phyloP scores from a whole-genome alignment of 139 green algal species.

The Haematococcus lacustris region DNA sequence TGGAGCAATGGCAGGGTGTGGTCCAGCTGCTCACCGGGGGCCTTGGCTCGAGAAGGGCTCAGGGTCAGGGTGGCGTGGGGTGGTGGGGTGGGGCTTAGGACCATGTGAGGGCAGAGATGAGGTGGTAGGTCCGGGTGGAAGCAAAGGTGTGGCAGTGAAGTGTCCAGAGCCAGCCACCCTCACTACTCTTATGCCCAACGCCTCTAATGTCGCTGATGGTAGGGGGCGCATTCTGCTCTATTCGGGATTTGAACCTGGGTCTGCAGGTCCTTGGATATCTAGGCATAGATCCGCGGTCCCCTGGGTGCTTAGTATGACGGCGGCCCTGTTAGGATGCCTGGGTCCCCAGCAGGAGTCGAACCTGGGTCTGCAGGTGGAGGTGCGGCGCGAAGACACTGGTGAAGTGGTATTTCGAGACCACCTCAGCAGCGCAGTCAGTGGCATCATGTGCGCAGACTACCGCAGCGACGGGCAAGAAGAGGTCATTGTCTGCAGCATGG shows the following conservation, averaged over 20 bases:
- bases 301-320: too few species aligned
- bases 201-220: too few species aligned
- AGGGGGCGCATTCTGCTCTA: too few species aligned
- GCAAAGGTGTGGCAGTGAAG: neutral
- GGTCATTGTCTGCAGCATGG: conserved; percentile 48
- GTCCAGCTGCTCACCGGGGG: neutral
- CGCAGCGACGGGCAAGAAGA: conserved; percentile 45
- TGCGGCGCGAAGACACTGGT: conserved; percentile 42
- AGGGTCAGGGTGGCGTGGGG: neutral
- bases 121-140: neutral
- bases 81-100: neutral
- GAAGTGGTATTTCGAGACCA: conserved; percentile 61
- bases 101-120: neutral
- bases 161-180: neutral
- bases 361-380: conserved; percentile 41
- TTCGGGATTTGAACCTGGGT: too few species aligned
- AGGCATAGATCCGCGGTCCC: too few species aligned
- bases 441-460: conserved; percentile 56
- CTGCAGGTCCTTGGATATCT: too few species aligned
- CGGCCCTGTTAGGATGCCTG: too few species aligned
- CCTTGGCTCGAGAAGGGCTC: neutral
- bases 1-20: conserved; percentile 67
- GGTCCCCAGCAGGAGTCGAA: too few species aligned
- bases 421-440: conserved; percentile 37
- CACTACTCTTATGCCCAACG: too few species aligned